Base-by-base conservation (phyloP, 306 rosid genomes). In the Dalbergia cochinchinensis region DNA sequence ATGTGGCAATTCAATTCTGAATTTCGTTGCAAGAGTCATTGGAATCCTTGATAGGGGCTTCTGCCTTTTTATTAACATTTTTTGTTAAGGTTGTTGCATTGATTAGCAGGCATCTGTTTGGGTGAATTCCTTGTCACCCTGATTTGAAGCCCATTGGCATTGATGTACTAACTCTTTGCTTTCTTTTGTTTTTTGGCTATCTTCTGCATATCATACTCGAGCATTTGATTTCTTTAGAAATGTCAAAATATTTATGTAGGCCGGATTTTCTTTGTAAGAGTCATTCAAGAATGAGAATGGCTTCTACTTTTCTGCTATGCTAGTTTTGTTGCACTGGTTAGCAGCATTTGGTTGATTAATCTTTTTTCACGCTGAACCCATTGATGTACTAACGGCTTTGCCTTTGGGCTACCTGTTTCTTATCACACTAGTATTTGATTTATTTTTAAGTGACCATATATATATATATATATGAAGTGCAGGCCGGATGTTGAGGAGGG, bases 401-500 rank as follows among this genome's bases (percentile, higher is more conserved):
- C 2, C 13, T 64, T 60, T 65, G 61, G 41, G 33, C 15, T 26
- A 44, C n/a, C 73, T 42, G 65, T 4, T 39, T 41, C 64, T 76
- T 62, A 53, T 69, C 50, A 68, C 42, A 47, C 20, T 35, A 70
- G 58, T 18, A 9, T 63, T 34, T 39, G 61, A 26, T 83, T 58
- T 41, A 22, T 77, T 35, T 79, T n/a, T 31, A 26, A 59, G 66
- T 66, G 83, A 76, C 80, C 16, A 20, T 20, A 20, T 20, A 20
- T 77, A 44, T 78, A 20, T 20, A 20, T 20, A 20, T 77, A 44
- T 78, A 41, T 79, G 81, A 81, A 78, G 6, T 76, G 85, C 87
- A 94, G 98, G 81, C 97, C 97, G 22, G 97, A 92, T 73, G 85
- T 88, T 77, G 97, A 94, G 81, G 98, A 94, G 82, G 99, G 97